These are phyloP conservation scores for Stephania yunnanensis DNA, from an alignment of 164 flowering plant genomes.

Conservation along the genomic window DNA sequence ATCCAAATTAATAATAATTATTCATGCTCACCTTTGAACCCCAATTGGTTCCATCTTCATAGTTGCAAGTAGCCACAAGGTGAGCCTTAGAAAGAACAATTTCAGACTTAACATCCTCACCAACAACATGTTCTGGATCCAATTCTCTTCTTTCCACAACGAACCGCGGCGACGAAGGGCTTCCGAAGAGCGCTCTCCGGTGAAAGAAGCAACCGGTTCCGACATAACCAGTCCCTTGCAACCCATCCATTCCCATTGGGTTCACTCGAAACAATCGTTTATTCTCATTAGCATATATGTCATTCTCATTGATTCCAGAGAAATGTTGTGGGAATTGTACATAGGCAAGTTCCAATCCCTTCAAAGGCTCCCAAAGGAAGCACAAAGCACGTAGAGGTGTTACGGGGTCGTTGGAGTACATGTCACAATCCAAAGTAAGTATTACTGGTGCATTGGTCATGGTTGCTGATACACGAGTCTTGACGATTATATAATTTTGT, in stretches of 20 bases:
- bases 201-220: slow-evolving; percentile 58
- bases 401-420: slow-evolving; percentile 44
- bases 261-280: slow-evolving; percentile 27
- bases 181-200: slow-evolving; percentile 45
- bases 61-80: slow-evolving; percentile 45
- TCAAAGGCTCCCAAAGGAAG: slow-evolving; percentile 23
- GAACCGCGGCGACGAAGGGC: slow-evolving; percentile 22
- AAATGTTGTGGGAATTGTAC: slow-evolving; percentile 57
- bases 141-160: slow-evolving; percentile 26
- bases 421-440: slow-evolving; percentile 48
- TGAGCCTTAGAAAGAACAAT: slow-evolving; percentile 30
- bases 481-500: not conserved
- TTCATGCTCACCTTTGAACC: slow-evolving; percentile 44
- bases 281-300: slow-evolving; percentile 34
- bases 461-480: slow-evolving; percentile 59
- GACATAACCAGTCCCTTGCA: slow-evolving; percentile 37
- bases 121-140: slow-evolving; percentile 17
- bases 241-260: slow-evolving; percentile 54
- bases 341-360: slow-evolving; percentile 18
- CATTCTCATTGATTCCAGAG: slow-evolving; percentile 34
- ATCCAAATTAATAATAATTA: no score
- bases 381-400: slow-evolving; percentile 38
- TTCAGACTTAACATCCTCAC: slow-evolving; percentile 19
- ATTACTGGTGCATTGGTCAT: slow-evolving; percentile 60
- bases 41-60: slow-evolving; percentile 48